These are phyloP conservation scores for Verticillium isaacii DNA, from an alignment of 2,329 filamentous ascomycete species.

Conservation along the genomic window DNA sequence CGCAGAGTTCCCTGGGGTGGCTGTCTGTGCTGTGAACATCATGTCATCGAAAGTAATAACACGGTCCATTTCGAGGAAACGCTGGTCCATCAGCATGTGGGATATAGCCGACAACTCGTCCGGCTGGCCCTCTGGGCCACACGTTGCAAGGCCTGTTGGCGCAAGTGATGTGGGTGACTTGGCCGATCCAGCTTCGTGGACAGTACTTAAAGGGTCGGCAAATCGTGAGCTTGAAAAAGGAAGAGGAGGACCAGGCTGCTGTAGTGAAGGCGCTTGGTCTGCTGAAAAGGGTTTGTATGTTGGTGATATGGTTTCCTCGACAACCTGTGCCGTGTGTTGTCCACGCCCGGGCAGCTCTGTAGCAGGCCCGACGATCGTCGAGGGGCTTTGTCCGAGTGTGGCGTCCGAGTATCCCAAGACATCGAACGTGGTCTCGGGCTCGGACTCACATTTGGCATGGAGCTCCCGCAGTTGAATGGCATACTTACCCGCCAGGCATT, in stretches of 20 bases:
- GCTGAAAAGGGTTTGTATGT: background rate
- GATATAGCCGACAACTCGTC: conserved; percentile 24
- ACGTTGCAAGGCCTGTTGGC: background rate
- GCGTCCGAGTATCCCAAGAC: conserved; percentile 11
- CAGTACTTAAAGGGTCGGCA: too few species aligned
- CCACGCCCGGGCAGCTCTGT: background rate
- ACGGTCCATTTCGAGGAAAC: conserved; percentile 25
- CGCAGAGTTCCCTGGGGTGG: background rate
- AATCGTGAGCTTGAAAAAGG: too few species aligned
- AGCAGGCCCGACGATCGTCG: background rate
- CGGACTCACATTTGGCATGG: conserved; percentile 7
- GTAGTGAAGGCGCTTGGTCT: background rate
- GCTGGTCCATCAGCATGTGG: conserved; percentile 23
- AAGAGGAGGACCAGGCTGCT: background rate
- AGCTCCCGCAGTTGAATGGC: conserved; percentile 12
- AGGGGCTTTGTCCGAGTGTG: background rate
- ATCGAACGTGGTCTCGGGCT: conserved; percentile 10
- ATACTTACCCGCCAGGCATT: conserved; percentile 16
- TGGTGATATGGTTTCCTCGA: background rate
- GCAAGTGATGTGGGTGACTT: background rate
- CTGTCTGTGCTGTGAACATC: conserved; percentile 19
- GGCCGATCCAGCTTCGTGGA: background rate
- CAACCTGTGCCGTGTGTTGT: background rate
- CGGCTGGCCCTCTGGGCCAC: conserved; percentile 6
- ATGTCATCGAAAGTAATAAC: conserved; percentile 30